phyloP scores from a whole-genome alignment of 441 rosid genomes.

The Erodium trifolium region DNA sequence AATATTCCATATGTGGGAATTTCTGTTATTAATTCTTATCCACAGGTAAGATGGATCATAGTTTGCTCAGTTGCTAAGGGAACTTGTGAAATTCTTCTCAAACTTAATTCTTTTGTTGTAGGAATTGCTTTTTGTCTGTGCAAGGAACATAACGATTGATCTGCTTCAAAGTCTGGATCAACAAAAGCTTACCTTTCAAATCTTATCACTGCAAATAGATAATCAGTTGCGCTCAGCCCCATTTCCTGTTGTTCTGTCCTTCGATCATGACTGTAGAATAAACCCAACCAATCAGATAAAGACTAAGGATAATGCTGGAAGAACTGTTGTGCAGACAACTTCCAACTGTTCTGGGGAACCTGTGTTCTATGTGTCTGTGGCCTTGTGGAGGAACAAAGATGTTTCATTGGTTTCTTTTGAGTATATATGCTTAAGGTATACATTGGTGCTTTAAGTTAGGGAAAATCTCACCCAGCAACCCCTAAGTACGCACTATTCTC shows the following conservation, averaged over 20 bases:
- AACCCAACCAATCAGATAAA: constrained; percentile 33
- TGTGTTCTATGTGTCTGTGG: constrained; percentile 48
- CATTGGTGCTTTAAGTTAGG: not conserved
- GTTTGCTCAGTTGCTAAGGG: not conserved
- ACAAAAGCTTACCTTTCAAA: constrained; percentile 68
- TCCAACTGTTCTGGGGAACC: constrained; percentile 41
- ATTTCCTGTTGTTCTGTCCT: constrained; percentile 84
- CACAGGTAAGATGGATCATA: constrained; percentile 50
- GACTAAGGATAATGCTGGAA: constrained; percentile 37
- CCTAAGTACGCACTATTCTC: no score
- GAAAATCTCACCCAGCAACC: no score
- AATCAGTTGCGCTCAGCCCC: constrained; percentile 64
- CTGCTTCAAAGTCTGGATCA: constrained; percentile 75
- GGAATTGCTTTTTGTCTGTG: constrained; percentile 91
- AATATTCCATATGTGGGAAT: constrained; percentile 61
- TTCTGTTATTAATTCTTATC: constrained; percentile 69
- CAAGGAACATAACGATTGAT: constrained; percentile 51
- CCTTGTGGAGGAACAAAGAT: constrained; percentile 90
- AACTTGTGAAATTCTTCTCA: constrained; percentile 14
- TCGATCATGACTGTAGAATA: constrained; percentile 48
- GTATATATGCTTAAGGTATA: constrained; percentile 10
- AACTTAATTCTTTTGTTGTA: constrained; percentile 29
- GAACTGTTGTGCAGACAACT: constrained; percentile 28
- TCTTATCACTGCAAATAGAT: constrained; percentile 78
- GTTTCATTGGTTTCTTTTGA: constrained; percentile 26